Evolutionary conservation across 352 stramenopile species (phyloP), one percentile per base, ranked within the genome.

Genomic region (Phytopythium cucurbitacearum): DNA sequence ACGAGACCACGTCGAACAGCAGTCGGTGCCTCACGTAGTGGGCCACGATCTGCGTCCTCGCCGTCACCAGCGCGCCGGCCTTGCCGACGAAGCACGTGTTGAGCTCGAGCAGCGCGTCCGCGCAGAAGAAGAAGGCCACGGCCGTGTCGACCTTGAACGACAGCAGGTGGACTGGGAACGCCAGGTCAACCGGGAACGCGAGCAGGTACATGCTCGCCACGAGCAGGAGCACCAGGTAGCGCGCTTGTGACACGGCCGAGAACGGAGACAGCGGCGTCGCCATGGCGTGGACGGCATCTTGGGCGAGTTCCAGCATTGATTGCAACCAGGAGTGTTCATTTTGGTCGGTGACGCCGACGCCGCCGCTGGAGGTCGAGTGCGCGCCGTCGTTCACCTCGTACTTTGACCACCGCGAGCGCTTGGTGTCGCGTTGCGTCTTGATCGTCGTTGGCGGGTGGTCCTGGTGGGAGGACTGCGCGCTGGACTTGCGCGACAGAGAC

Each of bases 161-260:
- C 11, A 32, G 9, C n/a, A 3, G 5, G 13, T 5, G 16, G 13
- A 8, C 36, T 0, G 63, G 45, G 59, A 82, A 87, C 2, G 71
- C 73, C 3, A 69, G 54, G 1, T 61, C 49, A 16, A 82, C 21
- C 0, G 78, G 75, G 40, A 77, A 73, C 16, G 53, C 64, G 5
- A 83, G 37, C 0, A 71, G 44, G 35, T 82, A 73, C 36, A 57
- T 40, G 13, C 65, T 12, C 7, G 71, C 66, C 5, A 53, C 48
- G 21, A 71, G 7, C 36, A 74, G n/a, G 2, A 77, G 45, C 3
- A 67, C 8, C 0, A 44, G 36, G 4, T 66, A 59, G 6, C 73
- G 65, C 8, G 60, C 42, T 5, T 67, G 64, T 5, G 62, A 65
- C 1, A 71, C 33, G 0, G 37, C 64, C 0, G 70, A 77, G 28